Base-by-base conservation (phyloP, 1,139 yeast genomes). In the Pneumocystis jirovecii region DNA sequence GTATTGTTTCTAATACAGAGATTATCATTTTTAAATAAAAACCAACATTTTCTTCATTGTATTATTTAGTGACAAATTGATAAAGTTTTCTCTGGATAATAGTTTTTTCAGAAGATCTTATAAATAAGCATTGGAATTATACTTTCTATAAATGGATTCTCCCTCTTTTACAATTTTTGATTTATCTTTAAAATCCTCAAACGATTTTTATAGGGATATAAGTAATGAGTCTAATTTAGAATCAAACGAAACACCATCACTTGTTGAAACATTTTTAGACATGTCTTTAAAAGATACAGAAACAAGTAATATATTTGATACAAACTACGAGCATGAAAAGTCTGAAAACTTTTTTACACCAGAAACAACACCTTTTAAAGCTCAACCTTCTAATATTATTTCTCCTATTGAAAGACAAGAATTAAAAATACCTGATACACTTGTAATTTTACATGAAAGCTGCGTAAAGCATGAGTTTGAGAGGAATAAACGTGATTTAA, bases 401-500 rank as follows among this genome's bases (percentile, higher is more conserved):
- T 50, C n/a, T 21, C 34, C 34, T 3, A 25, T 50, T 50, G 2
- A 50, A 15, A 50, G 25, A 50, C 17, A 50, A 50, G 34, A 44
- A 19, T 44, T 31, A 50, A 50, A 50, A 25, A 17, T 25, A 10
- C 21, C n/a, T 25, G 8, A 12, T 50, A 50, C 57, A 25, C 57
- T 50, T 50, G 57, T 50, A 25, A 50, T 50, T 50, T 50, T 50
- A 50, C 57, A 50, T 25, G 57, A 50, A 15, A 29, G 34, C n/a
- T 50, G 57, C n/a, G 10, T 50, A 17, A 50, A 50, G 25, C 57
- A 50, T 50, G 57, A 50, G 12, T 50, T 50, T 50, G 57, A 50
- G 21, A 50, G 57, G 25, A 50, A 50, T 25, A 50, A 50, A 17
- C 76, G 84, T 1, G 86, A 86, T 71, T 75, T 82, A 63, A 78